Base-by-base conservation (phyloP, 495 filamentous ascomycete genomes). In the Entonaema liquescens region DNA sequence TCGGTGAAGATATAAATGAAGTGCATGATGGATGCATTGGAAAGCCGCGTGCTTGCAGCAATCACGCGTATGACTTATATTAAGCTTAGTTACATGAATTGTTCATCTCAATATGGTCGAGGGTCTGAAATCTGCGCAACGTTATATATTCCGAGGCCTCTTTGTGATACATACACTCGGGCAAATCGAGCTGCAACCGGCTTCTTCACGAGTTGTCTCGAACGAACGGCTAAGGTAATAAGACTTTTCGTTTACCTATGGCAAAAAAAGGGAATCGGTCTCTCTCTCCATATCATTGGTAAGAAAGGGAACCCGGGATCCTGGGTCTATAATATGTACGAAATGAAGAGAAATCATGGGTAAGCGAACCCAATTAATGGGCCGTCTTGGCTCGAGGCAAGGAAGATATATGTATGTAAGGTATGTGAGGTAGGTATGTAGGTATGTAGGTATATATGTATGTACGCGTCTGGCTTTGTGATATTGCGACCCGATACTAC, bases 31-130 rank as follows among this genome's bases (percentile, higher is more conserved):
- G 26, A 9, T 33, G 40, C 29, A 19, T 64, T 44, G 35, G 28
- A 42, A 61, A 8, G 36, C 36, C 44, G 56, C 67, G 54, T 60
- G 28, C 60, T 36, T 60, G 50, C 67, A 52, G 36, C 21, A 21
- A 29, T 11, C 44, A 59, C 44, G 19, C 55, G 62, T 65, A 70
- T 64, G 49, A 70, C 49, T 50, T 61, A 70, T 61, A 70, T 70
- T 70, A 65, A 55, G 36, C 60, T 60, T 65, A 36, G 11, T 8
- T 35, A 47, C 42, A 59, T 53, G 26, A 60, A 55, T 55, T 55
- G 19, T 50, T 25, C 3, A 21, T 11, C 7, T 1, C 21, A 25
- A 50, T 21, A n/a, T 5, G 11, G 26, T 52, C 4, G 23, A 52
- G 49, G 49, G 49, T 28, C 23, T 25, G 3, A n/a, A n/a, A 26